Evolutionary conservation across 139 green algal genomes (phyloP).

Genomic region (Tetraselmis striata): DNA sequence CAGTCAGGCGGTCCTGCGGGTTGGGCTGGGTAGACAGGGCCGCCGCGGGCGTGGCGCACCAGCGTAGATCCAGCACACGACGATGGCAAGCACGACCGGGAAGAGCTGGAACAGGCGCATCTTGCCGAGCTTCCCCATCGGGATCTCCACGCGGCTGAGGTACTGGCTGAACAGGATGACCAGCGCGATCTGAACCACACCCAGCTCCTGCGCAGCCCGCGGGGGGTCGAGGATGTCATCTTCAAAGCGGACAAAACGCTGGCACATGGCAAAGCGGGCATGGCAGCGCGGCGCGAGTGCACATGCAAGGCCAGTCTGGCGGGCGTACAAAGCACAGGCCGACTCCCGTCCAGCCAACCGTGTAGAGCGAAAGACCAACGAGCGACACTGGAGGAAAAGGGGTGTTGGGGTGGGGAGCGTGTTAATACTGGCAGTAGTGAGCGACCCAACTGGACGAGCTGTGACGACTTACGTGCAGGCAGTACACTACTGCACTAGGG

Average conservation of each 20-base stretch:
- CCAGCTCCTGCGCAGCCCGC: not conserved
- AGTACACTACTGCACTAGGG: no score
- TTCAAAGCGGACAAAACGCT: no score
- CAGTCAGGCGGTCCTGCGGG: no score
- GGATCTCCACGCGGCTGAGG: conserved; percentile 26
- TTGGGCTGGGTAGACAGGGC: no score
- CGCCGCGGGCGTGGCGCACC: not conserved
- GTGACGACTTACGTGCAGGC: no score
- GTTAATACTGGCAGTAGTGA: no score
- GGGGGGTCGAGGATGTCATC: no score
- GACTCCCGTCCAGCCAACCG: conserved; percentile 30
- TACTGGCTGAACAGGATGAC: conserved; percentile 57
- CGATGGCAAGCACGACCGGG: conserved; percentile 30
- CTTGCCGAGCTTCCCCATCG: conserved; percentile 21
- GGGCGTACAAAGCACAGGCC: not conserved
- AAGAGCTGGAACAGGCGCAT: conserved; percentile 44
- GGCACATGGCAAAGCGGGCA: no score
- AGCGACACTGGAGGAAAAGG: not conserved
- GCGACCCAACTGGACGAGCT: no score
- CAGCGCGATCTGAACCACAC: conserved; percentile 25
- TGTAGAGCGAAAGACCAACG: conserved; percentile 32
- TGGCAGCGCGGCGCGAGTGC: no score
- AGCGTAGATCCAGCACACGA: conserved; percentile 17
- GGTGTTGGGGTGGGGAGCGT: no score
- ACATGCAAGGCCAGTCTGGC: not conserved